These are phyloP conservation scores for Drechslera avenae DNA, from an alignment of 2,329 filamentous ascomycete genomes.

Conservation along the genomic window DNA sequence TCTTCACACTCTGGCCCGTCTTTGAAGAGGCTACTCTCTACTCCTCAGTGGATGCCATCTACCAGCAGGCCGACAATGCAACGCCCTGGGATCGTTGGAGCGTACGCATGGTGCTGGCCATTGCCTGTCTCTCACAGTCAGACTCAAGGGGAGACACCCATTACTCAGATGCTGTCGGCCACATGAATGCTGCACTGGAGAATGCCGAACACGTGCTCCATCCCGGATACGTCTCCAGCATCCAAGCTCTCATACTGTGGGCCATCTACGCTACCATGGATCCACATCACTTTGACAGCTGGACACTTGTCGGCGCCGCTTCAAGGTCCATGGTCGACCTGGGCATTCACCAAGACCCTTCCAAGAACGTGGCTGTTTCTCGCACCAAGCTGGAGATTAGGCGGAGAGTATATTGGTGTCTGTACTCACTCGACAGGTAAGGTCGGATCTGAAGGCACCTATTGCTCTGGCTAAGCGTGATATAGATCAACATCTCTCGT, in stretches of 20 bases:
- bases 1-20: slow-evolving; percentile 80
- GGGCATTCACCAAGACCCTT: slow-evolving; percentile 90
- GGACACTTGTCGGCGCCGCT: slow-evolving; percentile 91
- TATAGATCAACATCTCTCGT: slow-evolving; percentile 83
- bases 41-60: slow-evolving; percentile 79
- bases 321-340: slow-evolving; percentile 86
- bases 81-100: slow-evolving; percentile 78
- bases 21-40: slow-evolving; percentile 82
- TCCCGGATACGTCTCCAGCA: slow-evolving; percentile 82
- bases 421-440: slow-evolving; percentile 86
- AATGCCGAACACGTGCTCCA: slow-evolving; percentile 82
- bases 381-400: slow-evolving; percentile 75
- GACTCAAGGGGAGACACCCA: slow-evolving; percentile 67
- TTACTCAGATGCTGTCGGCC: slow-evolving; percentile 64
- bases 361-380: slow-evolving; percentile 69
- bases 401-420: slow-evolving; percentile 84
- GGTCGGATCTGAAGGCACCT: background rate
- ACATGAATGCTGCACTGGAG: slow-evolving; percentile 70
- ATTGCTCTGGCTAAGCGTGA: background rate
- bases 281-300: slow-evolving; percentile 88
- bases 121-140: slow-evolving; percentile 76
- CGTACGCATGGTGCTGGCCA: slow-evolving; percentile 86
- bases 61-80: slow-evolving; percentile 69
- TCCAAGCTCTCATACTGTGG: slow-evolving; percentile 84
- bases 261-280: slow-evolving; percentile 91